Conservation (phyloP, 148 eudicot genomes). For the Polygonum maritimum region DNA sequence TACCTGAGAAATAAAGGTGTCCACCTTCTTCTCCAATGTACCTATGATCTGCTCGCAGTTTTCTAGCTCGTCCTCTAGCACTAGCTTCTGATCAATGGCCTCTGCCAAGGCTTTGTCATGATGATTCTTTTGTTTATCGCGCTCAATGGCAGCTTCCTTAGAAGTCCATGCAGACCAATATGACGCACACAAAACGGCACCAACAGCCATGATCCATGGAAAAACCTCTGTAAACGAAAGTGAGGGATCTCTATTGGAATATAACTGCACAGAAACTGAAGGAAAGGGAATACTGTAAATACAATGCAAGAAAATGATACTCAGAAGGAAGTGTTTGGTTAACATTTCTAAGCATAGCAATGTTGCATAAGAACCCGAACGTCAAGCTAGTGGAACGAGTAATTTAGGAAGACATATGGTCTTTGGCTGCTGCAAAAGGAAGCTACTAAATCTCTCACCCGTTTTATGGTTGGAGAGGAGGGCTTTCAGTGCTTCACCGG, state of each 20-base stretch:
- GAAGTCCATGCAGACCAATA: conserved; percentile 2
- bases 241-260: neutral
- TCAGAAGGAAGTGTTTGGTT: neutral
- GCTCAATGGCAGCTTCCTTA: conserved; percentile 6
- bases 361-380: neutral
- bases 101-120: conserved; percentile 18
- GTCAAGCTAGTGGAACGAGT: neutral
- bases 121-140: conserved; percentile 15
- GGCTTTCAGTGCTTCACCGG: neutral
- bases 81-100: conserved; percentile 20
- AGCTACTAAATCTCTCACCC: neutral
- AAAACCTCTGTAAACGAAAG: neutral
- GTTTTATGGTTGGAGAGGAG: neutral
- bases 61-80: conserved; percentile 15
- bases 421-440: neutral
- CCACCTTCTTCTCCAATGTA: conserved; percentile 23
- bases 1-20: conserved; percentile 5
- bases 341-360: conserved; percentile 3
- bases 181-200: neutral
- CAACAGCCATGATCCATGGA: conserved; percentile 1
- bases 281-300: neutral
- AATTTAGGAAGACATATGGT: neutral
- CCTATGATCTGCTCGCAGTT: conserved; percentile 24
- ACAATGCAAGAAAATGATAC: conserved; percentile 1
- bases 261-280: conserved; percentile 9